Base-by-base conservation (phyloP, 192 early-diverging fungal genomes). In the Backusella tuberculispora region DNA sequence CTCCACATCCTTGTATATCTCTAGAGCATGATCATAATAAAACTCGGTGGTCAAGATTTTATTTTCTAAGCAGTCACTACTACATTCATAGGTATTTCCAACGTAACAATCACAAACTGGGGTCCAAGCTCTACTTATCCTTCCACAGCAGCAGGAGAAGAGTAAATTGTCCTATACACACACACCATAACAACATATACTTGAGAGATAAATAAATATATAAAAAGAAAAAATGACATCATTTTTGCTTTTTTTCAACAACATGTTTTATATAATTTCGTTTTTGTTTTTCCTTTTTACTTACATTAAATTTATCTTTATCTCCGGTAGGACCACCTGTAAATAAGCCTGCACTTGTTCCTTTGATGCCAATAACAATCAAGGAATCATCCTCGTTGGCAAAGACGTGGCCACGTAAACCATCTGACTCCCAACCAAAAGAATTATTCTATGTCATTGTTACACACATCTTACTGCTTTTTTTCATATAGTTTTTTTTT, bases 81-180 rank as follows among this genome's bases (percentile, higher is more conserved):
- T 85, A 75, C 93, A 93, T 63, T 78, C 76, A 69, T 86, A 82
- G 5, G 66, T 63, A 1, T 86, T 84, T 0, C 84, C 83, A 37
- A 81, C 79, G 74, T 90, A 88, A 83, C 97, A 99, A 71, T 91
- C 89, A 80, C 97, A 99, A 10, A 99, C 93, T 0, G 93, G 87
- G 12, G 79, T 83, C 96, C 96, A 99, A 6, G 87, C 85, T 64
- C 90, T 87, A 72, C 91, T 91, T 13, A 93, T 93, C 68, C 91
- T 90, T n/a, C 92, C 97, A 83, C 97, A 99, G 87, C 97, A 99
- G 82, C 97, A 99, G 2, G 95, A 96, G 75, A 99, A 99, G 74
- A 98, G 86, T 46, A 95, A 86, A 80, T 98, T 99, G 81, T 98
- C 96, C 87, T 88, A 79, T 10, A 63, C 47, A 47, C 68, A 15